Base-by-base conservation (phyloP, 2,329 filamentous ascomycete species). In the Alternaria arborescens region DNA sequence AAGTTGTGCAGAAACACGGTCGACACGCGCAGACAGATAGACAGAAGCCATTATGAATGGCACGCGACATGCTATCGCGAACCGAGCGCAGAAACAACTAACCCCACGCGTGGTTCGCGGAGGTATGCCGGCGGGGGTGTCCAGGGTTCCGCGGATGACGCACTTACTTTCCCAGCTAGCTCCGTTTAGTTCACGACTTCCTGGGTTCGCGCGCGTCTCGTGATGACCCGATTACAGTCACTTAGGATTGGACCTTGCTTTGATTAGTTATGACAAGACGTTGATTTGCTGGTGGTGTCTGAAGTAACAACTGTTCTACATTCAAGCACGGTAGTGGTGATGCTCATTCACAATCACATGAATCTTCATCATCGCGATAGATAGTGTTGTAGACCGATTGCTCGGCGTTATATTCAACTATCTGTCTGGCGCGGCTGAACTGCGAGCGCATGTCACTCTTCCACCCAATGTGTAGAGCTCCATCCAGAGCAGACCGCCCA, bases 331-430 rank as follows among this genome's bases (percentile, higher is more conserved):
- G n/a, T 18, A 20, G 34, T 38, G 16, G 34, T 38, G 34, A 8
- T 38, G n/a, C 16, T 20, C 7, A 4, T 40, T 20, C n/a, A 18
- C 32, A 50, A 50, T 50, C 46, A 38, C 32, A 50, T 36, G 30
- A 7, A 12, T 16, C 36, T 32, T 20, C 14, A 52, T 52, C 56
- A 55, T 36, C 18, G 36, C 44, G 26, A 34, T 20, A 16, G 41
- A 16, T 16, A 20, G 32, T 40, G 24, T 63, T 57, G 48, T 54
- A 65, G 52, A 61, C 65, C 64, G 58, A 67, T 62, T 55, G 54
- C 60, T 67, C 62, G 67, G 63, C 64, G 62, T 55, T 70, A 57
- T 55, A 71, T 72, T 74, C 63, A 66, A 67, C 70, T 68, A 67
- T 61, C 64, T 71, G 63, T 64, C 66, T 68, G 64, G 62, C 57